Conservation (phyloP, 2,329 filamentous ascomycete genomes). For the Aspergillus ochraceoroseus region DNA sequence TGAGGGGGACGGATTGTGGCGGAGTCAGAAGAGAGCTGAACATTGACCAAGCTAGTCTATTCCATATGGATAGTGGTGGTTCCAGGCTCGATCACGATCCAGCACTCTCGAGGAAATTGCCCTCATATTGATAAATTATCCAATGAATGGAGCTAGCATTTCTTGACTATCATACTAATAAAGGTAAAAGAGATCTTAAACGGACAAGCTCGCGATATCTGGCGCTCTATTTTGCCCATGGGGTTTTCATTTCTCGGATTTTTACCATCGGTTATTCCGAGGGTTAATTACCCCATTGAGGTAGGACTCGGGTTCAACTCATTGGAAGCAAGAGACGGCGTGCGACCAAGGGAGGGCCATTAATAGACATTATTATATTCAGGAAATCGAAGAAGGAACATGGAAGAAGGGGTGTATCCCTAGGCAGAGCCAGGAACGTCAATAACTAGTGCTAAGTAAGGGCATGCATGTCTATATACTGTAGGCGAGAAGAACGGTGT, state of each 20-base stretch:
- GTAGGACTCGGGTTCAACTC: too few species aligned
- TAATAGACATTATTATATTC: background rate
- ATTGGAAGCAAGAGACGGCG: background rate
- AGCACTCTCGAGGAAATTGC: too few species aligned
- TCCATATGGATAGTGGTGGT: background rate
- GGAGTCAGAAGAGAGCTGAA: conserved; percentile 5
- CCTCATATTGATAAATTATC: conserved; percentile 2
- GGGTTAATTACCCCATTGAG: background rate
- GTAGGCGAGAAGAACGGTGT: conserved; percentile 12
- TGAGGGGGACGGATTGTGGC: conserved; percentile 10
- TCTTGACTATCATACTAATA: too few species aligned
- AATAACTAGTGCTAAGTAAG: conserved; percentile 7
- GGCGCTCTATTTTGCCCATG: too few species aligned
- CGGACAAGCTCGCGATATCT: too few species aligned
- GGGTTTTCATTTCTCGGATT: too few species aligned
- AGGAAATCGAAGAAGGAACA: background rate
- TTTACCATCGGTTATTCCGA: background rate
- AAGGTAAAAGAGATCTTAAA: too few species aligned
- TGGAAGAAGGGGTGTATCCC: conserved; percentile 16
- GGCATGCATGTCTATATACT: conserved; percentile 10
- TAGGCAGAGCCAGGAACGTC: conserved; percentile 11
- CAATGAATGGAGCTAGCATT: background rate
- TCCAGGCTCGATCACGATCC: conserved; percentile 2
- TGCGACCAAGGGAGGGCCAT: background rate
- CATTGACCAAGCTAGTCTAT: conserved; percentile 2